A percentile compares a stretch with the other conserved stretches of the same genome.
Evolutionary conservation across 352 stramenopile genomes (phyloP).

Genomic region (Phytophthora lateralis): DNA sequence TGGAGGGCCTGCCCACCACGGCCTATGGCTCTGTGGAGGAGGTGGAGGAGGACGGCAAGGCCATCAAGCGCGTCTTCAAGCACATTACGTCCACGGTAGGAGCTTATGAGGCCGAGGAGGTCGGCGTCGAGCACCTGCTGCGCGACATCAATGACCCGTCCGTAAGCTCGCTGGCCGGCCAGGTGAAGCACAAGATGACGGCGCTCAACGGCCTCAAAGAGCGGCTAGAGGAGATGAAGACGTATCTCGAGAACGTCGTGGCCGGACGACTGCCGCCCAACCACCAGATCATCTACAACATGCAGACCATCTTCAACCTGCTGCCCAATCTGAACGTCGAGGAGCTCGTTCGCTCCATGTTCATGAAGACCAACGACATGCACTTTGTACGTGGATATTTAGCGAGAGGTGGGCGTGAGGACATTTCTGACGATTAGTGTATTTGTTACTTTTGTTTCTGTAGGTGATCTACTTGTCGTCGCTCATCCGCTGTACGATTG

Average conservation of each 20-base stretch:
- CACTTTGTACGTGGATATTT: constrained; percentile 89
- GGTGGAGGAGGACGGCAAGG: constrained; percentile 95
- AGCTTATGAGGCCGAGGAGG: constrained; percentile 95
- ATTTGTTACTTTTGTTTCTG: constrained; percentile 9
- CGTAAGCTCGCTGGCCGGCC: constrained; percentile 96
- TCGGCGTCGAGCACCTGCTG: constrained; percentile 99
- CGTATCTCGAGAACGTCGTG: constrained; percentile 96
- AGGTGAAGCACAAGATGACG: constrained; percentile 99
- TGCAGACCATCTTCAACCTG: constrained; percentile 99
- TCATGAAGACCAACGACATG: constrained; percentile 99
- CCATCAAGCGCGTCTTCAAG: constrained; percentile 98
- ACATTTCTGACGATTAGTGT: not conserved
- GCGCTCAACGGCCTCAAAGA: constrained; percentile 94
- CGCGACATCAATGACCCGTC: constrained; percentile 99
- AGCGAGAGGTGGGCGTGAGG: not conserved
- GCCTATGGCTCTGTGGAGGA: constrained; percentile 98
- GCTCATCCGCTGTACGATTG: constrained; percentile 98
- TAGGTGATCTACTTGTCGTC: constrained; percentile 97
- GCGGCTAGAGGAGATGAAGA: constrained; percentile 97
- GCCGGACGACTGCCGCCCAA: constrained; percentile 74
- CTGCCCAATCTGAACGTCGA: constrained; percentile 98
- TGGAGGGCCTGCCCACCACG: constrained; percentile 96
- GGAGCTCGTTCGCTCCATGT: constrained; percentile 96
- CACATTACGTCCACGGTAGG: constrained; percentile 97
- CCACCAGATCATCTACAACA: constrained; percentile 98